Conservation (phyloP, 192 early-diverging fungal genomes). For the Rhizophagus sp. region DNA sequence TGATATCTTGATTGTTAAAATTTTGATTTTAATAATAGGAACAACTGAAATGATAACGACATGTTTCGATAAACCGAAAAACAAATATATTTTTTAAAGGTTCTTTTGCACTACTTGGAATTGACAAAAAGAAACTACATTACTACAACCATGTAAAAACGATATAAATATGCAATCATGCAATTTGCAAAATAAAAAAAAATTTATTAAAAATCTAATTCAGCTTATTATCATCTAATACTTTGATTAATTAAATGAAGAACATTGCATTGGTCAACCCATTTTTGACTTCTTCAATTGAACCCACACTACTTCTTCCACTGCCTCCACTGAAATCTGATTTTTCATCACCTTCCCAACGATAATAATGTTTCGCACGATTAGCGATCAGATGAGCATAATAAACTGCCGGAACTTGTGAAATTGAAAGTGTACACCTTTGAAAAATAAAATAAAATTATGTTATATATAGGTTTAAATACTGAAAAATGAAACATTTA, state of each 20-base stretch:
- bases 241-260: neutral
- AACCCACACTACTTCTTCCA: neutral
- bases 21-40: too few relatives aligned
- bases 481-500: neutral
- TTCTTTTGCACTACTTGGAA: too few relatives aligned
- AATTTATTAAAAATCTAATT: too few relatives aligned
- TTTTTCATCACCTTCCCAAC: neutral
- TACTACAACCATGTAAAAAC: too few relatives aligned
- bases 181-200: too few relatives aligned
- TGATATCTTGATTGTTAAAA: too few relatives aligned
- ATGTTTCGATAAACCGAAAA: too few relatives aligned
- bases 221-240: too few relatives aligned
- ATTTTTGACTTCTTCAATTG: slow-evolving; percentile 2
- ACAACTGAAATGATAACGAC: too few relatives aligned
- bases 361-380: slow-evolving; percentile 34
- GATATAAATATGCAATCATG: too few relatives aligned
- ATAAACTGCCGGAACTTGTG: slow-evolving; percentile 51
- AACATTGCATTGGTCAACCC: slow-evolving; percentile 1
- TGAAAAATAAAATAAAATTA: neutral
- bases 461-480: neutral
- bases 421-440: slow-evolving; percentile 83
- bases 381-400: slow-evolving; percentile 45
- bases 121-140: too few relatives aligned
- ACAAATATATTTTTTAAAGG: too few relatives aligned
- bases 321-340: neutral